Evolutionary conservation across 73 alveolate genomes (phyloP), one percentile per base, ranked within the genome.

Genomic region (Paramecium octaurelia): DNA sequence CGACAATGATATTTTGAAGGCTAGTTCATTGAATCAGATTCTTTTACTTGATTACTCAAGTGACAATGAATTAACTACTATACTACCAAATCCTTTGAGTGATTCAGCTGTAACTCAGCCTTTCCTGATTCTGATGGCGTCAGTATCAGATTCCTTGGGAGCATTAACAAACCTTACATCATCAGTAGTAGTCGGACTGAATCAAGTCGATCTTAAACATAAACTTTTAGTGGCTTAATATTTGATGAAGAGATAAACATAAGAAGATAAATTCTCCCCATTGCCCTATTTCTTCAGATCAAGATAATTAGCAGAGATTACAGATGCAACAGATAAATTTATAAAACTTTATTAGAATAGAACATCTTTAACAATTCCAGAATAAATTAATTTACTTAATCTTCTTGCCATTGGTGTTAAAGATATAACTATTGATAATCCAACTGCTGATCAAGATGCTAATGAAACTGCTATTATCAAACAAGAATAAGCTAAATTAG

Each of bases 101-200:
- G 87, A 38, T 71, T 38, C 54, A 71, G 59, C 60, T 71, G 58
- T 35, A 35, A 71, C 87, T 71, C 18, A 60, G 21, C 83, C 83
- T 1, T 60, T 60, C 46, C 59, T 71, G 0, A 38, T 71, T 35
- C 14, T 71, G 10, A 31, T 31, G 44, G 87, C 64, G 1, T 35
- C 60, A 35, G 35, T 71, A 1, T 31, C 36, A 29, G 87, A 71
- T 60, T n/a, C 83, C 14, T 60, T 27, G 9, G 83, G 83, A 10
- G 83, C 83, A 9, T 27, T 60, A 27, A 18, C 83, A 11, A 60
- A 60, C 23, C 38, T 60, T 4, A 60, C 83, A 60, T 60, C 83
- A 1, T 27, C 46, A n/a, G 83, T 60, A 8, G 83, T 60, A 10
- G 43, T 60, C 8, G 83, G 83, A 20, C 21, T 60, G 44, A 60